Percentiles rank a stretch among this genome's conserved stretches.
These are phyloP conservation scores for Solanum hybrid DNA, from an alignment of 305 asterid species.

Conservation along the genomic window DNA sequence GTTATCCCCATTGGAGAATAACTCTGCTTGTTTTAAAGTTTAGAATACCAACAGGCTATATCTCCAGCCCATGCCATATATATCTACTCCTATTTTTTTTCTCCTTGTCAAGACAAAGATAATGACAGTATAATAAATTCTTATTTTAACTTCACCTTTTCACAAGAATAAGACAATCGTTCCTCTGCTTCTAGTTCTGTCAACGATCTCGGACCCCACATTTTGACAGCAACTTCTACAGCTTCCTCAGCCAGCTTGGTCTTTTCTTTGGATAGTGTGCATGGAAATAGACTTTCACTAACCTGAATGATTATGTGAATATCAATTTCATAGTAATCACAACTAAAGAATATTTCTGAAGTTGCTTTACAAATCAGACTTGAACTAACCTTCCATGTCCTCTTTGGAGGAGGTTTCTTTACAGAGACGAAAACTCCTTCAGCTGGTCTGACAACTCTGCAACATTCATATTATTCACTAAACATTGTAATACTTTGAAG, in stretches of 20 bases:
- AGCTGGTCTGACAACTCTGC: slow-evolving; percentile 82
- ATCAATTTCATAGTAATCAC: neutral
- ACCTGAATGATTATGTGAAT: slow-evolving; percentile 44
- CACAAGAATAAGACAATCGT: slow-evolving; percentile 89
- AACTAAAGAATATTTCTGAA: neutral
- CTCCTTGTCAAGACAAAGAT: slow-evolving; percentile 10
- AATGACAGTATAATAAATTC: neutral
- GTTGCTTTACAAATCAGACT: slow-evolving; percentile 13
- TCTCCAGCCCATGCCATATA: neutral
- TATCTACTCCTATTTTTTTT: neutral
- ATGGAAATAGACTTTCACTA: slow-evolving; percentile 77
- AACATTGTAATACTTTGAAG: slow-evolving; percentile 11
- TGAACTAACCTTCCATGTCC: slow-evolving; percentile 79
- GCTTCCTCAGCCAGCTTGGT: slow-evolving; percentile 76
- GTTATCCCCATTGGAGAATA: neutral
- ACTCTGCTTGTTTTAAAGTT: neutral
- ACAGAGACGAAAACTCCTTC: slow-evolving; percentile 89
- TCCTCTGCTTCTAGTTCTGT: slow-evolving; percentile 98
- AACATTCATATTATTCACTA: slow-evolving; percentile 20
- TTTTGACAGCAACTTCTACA: slow-evolving; percentile 69
- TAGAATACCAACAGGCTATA: neutral
- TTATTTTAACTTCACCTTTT: slow-evolving; percentile 51
- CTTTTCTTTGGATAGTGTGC: slow-evolving; percentile 65
- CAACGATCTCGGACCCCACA: slow-evolving; percentile 87
- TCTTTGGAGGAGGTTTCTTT: slow-evolving; percentile 74